These are phyloP conservation scores for Periconia sp. DNA, from an alignment of 2,329 filamentous ascomycete species.

Conservation along the genomic window DNA sequence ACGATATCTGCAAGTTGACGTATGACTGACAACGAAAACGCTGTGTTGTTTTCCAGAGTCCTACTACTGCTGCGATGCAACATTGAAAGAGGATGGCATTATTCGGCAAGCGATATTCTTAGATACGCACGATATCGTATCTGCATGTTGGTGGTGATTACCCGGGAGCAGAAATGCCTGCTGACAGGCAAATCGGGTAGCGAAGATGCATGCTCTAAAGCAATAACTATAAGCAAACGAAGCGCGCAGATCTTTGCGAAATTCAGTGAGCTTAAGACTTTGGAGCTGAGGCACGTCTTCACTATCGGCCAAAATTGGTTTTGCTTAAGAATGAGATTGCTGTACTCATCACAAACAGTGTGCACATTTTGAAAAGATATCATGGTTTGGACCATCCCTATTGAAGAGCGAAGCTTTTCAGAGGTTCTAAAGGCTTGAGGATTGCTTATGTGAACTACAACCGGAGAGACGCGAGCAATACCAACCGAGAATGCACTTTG, in stretches of 20 bases:
- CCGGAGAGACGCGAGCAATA: neutral
- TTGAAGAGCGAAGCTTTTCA: neutral
- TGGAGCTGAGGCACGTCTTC: no score
- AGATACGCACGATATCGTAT: conserved; percentile 2
- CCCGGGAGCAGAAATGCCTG: conserved; percentile 1
- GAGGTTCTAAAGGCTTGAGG: neutral
- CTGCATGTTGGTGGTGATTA: conserved; percentile 3
- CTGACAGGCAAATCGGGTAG: neutral
- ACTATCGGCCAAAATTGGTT: neutral
- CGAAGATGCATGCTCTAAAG: neutral
- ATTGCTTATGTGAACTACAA: neutral
- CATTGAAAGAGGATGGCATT: neutral
- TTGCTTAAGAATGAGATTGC: neutral
- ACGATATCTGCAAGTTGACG: neutral
- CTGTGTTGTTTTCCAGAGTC: neutral
- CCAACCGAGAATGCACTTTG: neutral
- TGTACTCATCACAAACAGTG: neutral
- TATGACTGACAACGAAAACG: neutral
- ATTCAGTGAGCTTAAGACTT: neutral
- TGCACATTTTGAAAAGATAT: neutral
- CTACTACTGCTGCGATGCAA: conserved; percentile 4
- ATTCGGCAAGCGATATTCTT: conserved; percentile 2
- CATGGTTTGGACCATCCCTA: no score
- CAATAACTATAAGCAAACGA: conserved; percentile 2
- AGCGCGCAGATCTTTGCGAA: conserved; percentile 4